These are phyloP conservation scores for Arachis monticola DNA, from an alignment of 331 rosid species.

Conservation along the genomic window DNA sequence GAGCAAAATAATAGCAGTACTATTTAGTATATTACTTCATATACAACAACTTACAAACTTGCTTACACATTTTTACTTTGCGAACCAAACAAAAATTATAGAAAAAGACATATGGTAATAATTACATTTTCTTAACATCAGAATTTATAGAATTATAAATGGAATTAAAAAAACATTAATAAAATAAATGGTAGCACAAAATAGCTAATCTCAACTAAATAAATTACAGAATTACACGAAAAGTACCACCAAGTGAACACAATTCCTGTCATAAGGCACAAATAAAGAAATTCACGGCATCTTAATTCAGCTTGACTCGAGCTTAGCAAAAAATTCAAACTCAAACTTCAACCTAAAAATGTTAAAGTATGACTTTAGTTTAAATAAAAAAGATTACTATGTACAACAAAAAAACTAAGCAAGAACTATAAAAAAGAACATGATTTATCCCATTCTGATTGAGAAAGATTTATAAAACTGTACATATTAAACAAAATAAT, in stretches of 20 bases:
- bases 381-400: not conserved
- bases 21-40: slow-evolving; percentile 3
- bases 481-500: not conserved
- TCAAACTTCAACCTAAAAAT: slow-evolving; percentile 43
- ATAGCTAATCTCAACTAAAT: slow-evolving; percentile 57
- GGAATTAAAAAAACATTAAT: not conserved
- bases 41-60: not conserved
- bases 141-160: not conserved
- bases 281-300: slow-evolving; percentile 87
- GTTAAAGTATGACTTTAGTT: slow-evolving; percentile 27
- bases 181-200: not conserved
- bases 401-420: slow-evolving; percentile 1
- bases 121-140: slow-evolving; percentile 3
- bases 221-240: slow-evolving; percentile 90
- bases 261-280: slow-evolving; percentile 63
- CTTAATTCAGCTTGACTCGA: slow-evolving; percentile 57
- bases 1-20: too few relatives aligned
- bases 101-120: not conserved
- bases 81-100: slow-evolving; percentile 1
- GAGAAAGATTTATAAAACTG: not conserved
- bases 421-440: not conserved
- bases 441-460: slow-evolving; percentile 1
- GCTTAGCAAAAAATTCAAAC: slow-evolving; percentile 30
- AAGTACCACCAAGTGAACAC: slow-evolving; percentile 89
- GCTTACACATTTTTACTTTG: slow-evolving; percentile 11